Conservation (phyloP, 495 filamentous ascomycete species). For the Trichoderma asperelloides region DNA sequence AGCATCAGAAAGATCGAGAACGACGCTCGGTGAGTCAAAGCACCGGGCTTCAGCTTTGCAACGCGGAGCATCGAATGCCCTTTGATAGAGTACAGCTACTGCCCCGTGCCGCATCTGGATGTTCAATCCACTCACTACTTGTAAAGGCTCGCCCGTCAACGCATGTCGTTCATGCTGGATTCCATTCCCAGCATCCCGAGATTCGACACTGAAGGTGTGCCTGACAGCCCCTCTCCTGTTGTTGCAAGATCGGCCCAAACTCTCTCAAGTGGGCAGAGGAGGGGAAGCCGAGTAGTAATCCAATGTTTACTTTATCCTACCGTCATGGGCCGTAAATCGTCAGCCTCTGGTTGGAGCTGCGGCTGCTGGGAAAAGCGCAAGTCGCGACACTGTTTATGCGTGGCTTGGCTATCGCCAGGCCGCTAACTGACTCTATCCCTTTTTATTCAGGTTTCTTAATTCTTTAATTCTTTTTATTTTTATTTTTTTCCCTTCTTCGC, state of each 20-base stretch:
- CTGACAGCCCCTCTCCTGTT: slow-evolving; percentile 3
- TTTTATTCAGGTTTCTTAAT: neutral
- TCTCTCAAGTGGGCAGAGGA: neutral
- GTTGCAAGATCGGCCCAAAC: slow-evolving; percentile 4
- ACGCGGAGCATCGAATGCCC: too few relatives aligned
- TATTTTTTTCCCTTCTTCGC: neutral
- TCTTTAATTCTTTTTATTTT: neutral
- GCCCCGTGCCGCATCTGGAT: too few relatives aligned
- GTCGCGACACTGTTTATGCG: neutral
- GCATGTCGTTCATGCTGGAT: neutral
- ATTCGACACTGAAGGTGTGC: neutral
- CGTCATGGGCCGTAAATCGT: neutral
- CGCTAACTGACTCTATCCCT: neutral
- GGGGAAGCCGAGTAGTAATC: neutral
- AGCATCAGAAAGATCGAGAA: neutral
- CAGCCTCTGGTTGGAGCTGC: neutral
- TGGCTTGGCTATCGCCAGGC: neutral
- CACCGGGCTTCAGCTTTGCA: neutral
- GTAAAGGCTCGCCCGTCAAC: too few relatives aligned
- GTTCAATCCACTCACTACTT: too few relatives aligned
- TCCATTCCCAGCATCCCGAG: neutral
- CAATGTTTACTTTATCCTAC: neutral
- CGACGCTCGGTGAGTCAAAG: neutral
- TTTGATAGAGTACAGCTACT: too few relatives aligned
- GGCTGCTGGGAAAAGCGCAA: neutral